Evolutionary conservation across 192 early-diverging fungal species (phyloP).

Genomic region (Linnemannia elongata): DNA sequence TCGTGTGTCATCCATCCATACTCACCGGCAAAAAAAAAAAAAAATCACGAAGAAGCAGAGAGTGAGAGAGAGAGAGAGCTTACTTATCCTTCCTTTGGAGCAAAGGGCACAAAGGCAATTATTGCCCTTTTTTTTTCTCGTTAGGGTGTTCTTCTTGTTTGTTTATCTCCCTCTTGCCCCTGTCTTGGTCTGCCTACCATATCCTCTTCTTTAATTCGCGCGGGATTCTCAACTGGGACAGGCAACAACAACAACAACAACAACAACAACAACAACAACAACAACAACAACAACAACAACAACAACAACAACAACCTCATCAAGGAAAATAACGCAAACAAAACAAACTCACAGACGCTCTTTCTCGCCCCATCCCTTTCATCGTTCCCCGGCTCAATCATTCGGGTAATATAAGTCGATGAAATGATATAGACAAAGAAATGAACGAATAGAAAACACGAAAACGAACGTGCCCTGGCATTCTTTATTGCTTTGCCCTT

Average conservation of each 20-base stretch:
- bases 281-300: neutral
- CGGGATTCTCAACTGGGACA: neutral
- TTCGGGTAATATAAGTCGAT: too few species aligned
- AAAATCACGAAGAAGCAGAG: neutral
- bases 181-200: neutral
- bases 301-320: neutral
- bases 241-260: neutral
- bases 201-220: neutral
- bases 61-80: too few species aligned
- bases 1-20: too few species aligned
- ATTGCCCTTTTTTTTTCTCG: neutral
- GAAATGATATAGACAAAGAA: too few species aligned
- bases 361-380: neutral
- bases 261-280: neutral
- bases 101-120: neutral
- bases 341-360: neutral
- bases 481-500: too few species aligned
- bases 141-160: neutral
- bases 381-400: too few species aligned
- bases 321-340: neutral
- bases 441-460: too few species aligned
- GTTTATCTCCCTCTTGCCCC: neutral
- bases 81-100: neutral
- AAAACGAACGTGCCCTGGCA: too few species aligned
- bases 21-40: neutral